These are phyloP conservation scores for Echinosophora koreensis DNA, from an alignment of 306 rosid genomes.

Conservation along the genomic window DNA sequence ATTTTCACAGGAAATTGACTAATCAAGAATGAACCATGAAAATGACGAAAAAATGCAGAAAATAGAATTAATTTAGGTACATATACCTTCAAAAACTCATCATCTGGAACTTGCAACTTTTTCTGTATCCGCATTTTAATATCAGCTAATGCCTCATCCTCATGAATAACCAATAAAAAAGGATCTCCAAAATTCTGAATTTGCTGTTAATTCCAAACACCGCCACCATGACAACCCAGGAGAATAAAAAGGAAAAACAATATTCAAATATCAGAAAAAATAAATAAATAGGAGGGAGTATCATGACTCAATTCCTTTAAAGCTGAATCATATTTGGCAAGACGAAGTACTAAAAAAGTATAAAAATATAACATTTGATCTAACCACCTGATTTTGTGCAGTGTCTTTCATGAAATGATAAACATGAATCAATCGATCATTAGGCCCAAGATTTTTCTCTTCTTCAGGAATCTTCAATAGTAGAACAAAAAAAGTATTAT, in stretches of 20 bases:
- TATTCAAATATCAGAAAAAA: slow-evolving; percentile 1
- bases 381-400: slow-evolving; percentile 77
- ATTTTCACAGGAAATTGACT: slow-evolving; percentile 22
- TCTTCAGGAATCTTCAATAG: slow-evolving; percentile 79
- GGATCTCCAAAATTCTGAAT: slow-evolving; percentile 97
- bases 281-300: slow-evolving; percentile 1
- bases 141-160: slow-evolving; percentile 84
- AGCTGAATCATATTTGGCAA: not conserved
- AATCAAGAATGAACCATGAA: slow-evolving; percentile 4
- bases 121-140: slow-evolving; percentile 85
- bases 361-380: slow-evolving; percentile 1
- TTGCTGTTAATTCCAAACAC: slow-evolving; percentile 59
- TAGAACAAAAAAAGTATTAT: not conserved
- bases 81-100: slow-evolving; percentile 82
- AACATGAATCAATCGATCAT: slow-evolving; percentile 88
- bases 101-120: slow-evolving; percentile 87
- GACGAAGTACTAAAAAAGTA: not conserved
- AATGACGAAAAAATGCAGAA: slow-evolving; percentile 24
- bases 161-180: slow-evolving; percentile 82
- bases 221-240: not conserved
- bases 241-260: not conserved
- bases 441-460: slow-evolving; percentile 77
- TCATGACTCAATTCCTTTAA: slow-evolving; percentile 16
- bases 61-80: slow-evolving; percentile 15
- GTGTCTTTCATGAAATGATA: slow-evolving; percentile 87